phyloP scores from a whole-genome alignment of 2,329 filamentous ascomycete genomes.

The Dissoconium aciculare region DNA sequence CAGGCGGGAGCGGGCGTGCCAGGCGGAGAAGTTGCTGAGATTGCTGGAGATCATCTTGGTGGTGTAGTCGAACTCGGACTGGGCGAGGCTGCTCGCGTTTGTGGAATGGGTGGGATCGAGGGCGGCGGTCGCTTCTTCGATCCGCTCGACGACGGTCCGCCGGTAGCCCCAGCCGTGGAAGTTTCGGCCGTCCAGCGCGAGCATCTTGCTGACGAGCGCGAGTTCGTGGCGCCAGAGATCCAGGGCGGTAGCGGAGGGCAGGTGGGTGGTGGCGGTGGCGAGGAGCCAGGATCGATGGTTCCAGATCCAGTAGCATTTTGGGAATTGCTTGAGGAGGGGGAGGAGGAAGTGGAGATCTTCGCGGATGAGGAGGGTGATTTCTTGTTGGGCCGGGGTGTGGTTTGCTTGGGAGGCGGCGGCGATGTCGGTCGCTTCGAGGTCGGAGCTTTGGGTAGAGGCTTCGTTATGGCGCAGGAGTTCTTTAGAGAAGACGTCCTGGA shows the following conservation, averaged over 20 bases:
- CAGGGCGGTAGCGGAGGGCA: conserved; percentile 43
- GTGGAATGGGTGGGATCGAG: too few species aligned
- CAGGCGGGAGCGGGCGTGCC: conserved; percentile 79
- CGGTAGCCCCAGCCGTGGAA: conserved; percentile 96
- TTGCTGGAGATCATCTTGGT: conserved; percentile 73
- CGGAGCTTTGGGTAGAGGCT: conserved; percentile 15
- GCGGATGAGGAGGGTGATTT: conserved; percentile 42
- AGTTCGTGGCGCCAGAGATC: conserved; percentile 75
- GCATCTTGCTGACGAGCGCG: conserved; percentile 71
- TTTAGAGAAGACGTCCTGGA: conserved; percentile 45
- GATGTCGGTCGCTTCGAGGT: conserved; percentile 10
- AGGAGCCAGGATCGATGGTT: conserved; percentile 84
- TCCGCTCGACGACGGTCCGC: conserved; percentile 56
- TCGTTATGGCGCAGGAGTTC: too few species aligned
- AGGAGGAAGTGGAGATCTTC: conserved; percentile 70
- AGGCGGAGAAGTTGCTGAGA: conserved; percentile 91
- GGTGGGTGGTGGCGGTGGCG: conserved; percentile 49
- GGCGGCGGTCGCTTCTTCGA: conserved; percentile 43
- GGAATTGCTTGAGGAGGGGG: conserved; percentile 67
- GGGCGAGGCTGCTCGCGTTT: conserved; percentile 47
- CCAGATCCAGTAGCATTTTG: conserved; percentile 99
- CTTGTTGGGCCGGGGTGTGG: conserved; percentile 22
- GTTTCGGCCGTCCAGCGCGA: conserved; percentile 71
- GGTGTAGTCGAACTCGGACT: conserved; percentile 78
- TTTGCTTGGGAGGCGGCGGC: conserved; percentile 15